Percentiles rank a stretch among this genome's conserved stretches.
phyloP scores from a whole-genome alignment of 2,329 filamentous ascomycete genomes.

The Bipolaris gigantea region DNA sequence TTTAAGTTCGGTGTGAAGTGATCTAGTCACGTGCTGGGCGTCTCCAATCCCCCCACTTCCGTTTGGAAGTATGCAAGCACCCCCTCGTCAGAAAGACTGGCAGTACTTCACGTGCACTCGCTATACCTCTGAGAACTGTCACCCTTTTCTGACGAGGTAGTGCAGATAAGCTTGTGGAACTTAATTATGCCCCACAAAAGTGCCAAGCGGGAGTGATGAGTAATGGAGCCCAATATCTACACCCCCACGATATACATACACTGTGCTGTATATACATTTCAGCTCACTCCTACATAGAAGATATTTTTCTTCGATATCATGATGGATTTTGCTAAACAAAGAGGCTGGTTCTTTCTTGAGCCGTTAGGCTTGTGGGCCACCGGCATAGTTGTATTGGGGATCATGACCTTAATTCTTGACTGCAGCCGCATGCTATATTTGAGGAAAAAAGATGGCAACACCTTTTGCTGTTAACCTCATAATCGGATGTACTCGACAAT shows the following conservation, averaged over 20 bases:
- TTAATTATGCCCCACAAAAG: background rate
- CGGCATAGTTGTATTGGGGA: background rate
- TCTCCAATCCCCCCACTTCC: too few relatives aligned
- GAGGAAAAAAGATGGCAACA: slow-evolving; percentile 51
- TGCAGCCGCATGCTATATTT: slow-evolving; percentile 55
- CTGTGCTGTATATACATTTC: background rate
- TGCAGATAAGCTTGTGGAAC: too few relatives aligned
- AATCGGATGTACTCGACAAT: too few relatives aligned
- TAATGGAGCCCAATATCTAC: background rate
- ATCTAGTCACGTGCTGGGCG: too few relatives aligned
- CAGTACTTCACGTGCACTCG: too few relatives aligned
- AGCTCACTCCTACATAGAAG: background rate
- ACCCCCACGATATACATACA: background rate
- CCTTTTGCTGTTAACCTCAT: background rate
- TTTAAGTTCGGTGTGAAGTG: too few relatives aligned
- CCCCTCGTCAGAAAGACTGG: too few relatives aligned
- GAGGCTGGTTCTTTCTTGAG: background rate
- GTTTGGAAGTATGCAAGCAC: too few relatives aligned
- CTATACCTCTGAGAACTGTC: too few relatives aligned
- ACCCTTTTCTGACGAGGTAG: too few relatives aligned
- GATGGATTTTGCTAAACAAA: background rate
- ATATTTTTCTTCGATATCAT: background rate
- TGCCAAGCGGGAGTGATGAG: background rate
- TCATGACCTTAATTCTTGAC: slow-evolving; percentile 40
- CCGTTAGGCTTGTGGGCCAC: background rate